Percentiles rank a stretch among this genome's conserved stretches.
These are phyloP conservation scores for Neoarthrinium moseri DNA, from an alignment of 2,329 filamentous ascomycete genomes.

Conservation along the genomic window DNA sequence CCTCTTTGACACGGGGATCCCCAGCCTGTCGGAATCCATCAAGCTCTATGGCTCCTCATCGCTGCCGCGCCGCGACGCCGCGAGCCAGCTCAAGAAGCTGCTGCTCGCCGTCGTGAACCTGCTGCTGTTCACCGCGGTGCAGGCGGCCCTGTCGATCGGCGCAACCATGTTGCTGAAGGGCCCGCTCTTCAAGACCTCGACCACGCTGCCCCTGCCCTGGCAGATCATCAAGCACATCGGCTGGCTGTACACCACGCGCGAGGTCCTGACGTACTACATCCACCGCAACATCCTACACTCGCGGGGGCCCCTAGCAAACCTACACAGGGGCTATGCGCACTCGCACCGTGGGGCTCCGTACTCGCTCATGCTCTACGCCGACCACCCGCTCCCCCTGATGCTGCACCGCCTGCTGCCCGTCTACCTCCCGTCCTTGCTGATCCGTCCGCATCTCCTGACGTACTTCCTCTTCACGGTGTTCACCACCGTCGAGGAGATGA, in stretches of 20 bases:
- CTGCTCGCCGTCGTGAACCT: slow-evolving; percentile 46
- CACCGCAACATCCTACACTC: slow-evolving; percentile 71
- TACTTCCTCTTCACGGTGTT: slow-evolving; percentile 65
- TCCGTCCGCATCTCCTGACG: slow-evolving; percentile 71
- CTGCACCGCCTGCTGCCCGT: slow-evolving; percentile 63
- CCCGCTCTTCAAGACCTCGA: slow-evolving; percentile 46
- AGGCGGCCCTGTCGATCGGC: slow-evolving; percentile 39
- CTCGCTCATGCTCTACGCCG: slow-evolving; percentile 62
- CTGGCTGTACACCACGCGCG: slow-evolving; percentile 42
- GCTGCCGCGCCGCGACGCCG: slow-evolving; percentile 44
- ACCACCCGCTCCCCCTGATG: slow-evolving; percentile 66
- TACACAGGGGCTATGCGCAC: slow-evolving; percentile 50
- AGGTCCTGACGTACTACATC: slow-evolving; percentile 69
- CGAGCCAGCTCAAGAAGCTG: slow-evolving; percentile 32
- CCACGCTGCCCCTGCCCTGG: slow-evolving; percentile 52
- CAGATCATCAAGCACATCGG: slow-evolving; percentile 49
- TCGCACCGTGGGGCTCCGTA: slow-evolving; percentile 53
- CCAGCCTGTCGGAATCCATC: slow-evolving; percentile 65
- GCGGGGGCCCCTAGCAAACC: slow-evolving; percentile 32
- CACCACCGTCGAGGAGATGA: slow-evolving; percentile 64
- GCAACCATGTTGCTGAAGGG: slow-evolving; percentile 31
- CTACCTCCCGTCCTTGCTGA: slow-evolving; percentile 62
- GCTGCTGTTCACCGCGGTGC: slow-evolving; percentile 38
- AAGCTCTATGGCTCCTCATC: slow-evolving; percentile 62
- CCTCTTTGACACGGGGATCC: slow-evolving; percentile 68